phyloP scores from a whole-genome alignment of 352 stramenopile species.

The Halophytophthora polymorphica region DNA sequence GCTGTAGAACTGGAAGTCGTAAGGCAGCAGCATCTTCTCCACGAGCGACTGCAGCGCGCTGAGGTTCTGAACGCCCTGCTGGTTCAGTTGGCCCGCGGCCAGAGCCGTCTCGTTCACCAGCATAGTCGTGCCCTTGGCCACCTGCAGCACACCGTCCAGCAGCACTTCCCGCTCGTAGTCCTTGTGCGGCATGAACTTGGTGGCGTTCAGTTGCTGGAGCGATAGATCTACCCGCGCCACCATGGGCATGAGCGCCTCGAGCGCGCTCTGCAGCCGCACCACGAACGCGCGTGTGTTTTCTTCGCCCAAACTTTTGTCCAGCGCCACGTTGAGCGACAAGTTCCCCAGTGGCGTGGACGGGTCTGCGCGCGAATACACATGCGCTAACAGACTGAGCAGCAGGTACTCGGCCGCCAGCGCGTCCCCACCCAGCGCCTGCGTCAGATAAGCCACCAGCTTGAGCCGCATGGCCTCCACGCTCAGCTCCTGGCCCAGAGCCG shows the following conservation, averaged over 20 bases:
- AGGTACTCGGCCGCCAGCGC: slow-evolving; percentile 64
- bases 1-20: slow-evolving; percentile 84
- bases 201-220: slow-evolving; percentile 55
- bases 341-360: slow-evolving; percentile 64
- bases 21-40: slow-evolving; percentile 73
- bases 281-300: slow-evolving; percentile 23
- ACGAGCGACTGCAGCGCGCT: slow-evolving; percentile 66
- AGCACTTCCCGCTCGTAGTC: slow-evolving; percentile 73
- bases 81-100: slow-evolving; percentile 59
- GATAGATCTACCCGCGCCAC: slow-evolving; percentile 49
- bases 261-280: slow-evolving; percentile 18
- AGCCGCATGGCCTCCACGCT: slow-evolving; percentile 27
- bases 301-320: slow-evolving; percentile 19
- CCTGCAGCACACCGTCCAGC: slow-evolving; percentile 48
- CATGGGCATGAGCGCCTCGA: slow-evolving; percentile 57
- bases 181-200: slow-evolving; percentile 68
- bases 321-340: slow-evolving; percentile 63
- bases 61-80: slow-evolving; percentile 74
- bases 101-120: slow-evolving; percentile 70
- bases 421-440: slow-evolving; percentile 38
- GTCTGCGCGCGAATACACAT: slow-evolving; percentile 67
- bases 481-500: slow-evolving; percentile 10
- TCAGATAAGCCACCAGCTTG: slow-evolving; percentile 45
- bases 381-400: slow-evolving; percentile 63
- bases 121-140: slow-evolving; percentile 61